Evolutionary conservation across 164 flowering plant genomes (phyloP), one percentile per base, ranked within the genome.

Genomic region (Cinnamomum chago): DNA sequence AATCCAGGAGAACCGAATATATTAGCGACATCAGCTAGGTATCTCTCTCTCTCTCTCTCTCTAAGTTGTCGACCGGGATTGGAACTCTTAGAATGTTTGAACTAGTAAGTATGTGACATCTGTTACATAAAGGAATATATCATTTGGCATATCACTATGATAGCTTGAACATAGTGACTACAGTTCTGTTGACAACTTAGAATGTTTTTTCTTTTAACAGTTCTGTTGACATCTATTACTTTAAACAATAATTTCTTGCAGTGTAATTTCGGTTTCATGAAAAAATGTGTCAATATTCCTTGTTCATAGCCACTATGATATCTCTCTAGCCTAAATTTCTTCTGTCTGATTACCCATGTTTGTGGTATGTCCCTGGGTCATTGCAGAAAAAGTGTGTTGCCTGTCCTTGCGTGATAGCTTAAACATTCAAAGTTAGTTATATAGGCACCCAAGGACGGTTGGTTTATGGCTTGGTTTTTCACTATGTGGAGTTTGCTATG

Each of bases 1-100:
- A 89, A 92, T 88, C 99, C 98, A 69, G 97, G 89, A 76, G 92
- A 93, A 76, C 93, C 92, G 72, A 84, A 90, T 82, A 13, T 95
- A 18, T 82, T 95, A 72, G 99, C 97, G 76, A 81, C 98, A 70
- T 88, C 99, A 64, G 85, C 84, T 25, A 93, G 92, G 99, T 95
- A 77, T 78, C 81, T 64, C 50, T 78, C 17, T 27, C 23, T 62
- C 35, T 67, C 30, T 30, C 12, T 62, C 24, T 23, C 22, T 24
- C 22, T 64, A 6, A 64, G 67, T 55, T 55, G 60, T 20, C 60
- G 12, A 15, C 13, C 13, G 0, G 17, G n/a, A 55, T 55, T 55
- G 60, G n/a, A 55, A 55, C 18, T 55, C 6, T 3, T 55, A 14
- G 60, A 55, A 18, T 55, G n/a, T 15, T 55, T 55, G 17, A 55